phyloP scores from a whole-genome alignment of 75 land plant genomes.

The Cunninghamia lanceolata region DNA sequence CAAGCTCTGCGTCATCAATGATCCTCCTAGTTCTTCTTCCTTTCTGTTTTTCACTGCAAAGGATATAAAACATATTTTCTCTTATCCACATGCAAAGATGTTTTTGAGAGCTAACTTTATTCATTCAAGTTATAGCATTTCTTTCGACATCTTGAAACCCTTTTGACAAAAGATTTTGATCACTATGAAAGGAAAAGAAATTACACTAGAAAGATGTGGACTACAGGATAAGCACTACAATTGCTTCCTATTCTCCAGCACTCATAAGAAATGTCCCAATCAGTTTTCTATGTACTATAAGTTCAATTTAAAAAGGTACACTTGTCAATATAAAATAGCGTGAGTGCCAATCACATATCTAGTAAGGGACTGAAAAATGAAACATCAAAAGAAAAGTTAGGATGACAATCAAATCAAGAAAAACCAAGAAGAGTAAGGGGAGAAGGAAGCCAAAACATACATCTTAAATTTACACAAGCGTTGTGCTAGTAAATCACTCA shows the following conservation, averaged over 20 bases:
- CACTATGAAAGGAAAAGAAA: background rate
- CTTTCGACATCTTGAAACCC: background rate
- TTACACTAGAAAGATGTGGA: background rate
- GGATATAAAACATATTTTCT: background rate
- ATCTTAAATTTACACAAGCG: background rate
- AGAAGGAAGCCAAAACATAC: background rate
- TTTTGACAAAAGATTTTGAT: background rate
- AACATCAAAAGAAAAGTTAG: background rate
- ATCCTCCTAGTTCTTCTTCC: constrained; percentile 72
- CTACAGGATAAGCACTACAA: background rate
- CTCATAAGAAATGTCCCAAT: background rate
- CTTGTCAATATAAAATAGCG: background rate
- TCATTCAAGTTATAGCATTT: background rate
- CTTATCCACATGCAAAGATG: background rate
- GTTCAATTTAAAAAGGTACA: background rate
- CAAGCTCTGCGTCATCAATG: constrained; percentile 85
- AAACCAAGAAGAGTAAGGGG: too few species aligned
- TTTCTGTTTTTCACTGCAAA: constrained; percentile 22
- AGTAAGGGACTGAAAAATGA: background rate
- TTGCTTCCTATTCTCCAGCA: background rate
- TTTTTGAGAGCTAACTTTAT: background rate
- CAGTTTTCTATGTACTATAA: too few species aligned
- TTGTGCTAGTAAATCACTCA: background rate
- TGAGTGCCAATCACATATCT: background rate
- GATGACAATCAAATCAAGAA: background rate